Base-by-base conservation (phyloP, 345 rosid genomes). In the Citrus cavaleriei region DNA sequence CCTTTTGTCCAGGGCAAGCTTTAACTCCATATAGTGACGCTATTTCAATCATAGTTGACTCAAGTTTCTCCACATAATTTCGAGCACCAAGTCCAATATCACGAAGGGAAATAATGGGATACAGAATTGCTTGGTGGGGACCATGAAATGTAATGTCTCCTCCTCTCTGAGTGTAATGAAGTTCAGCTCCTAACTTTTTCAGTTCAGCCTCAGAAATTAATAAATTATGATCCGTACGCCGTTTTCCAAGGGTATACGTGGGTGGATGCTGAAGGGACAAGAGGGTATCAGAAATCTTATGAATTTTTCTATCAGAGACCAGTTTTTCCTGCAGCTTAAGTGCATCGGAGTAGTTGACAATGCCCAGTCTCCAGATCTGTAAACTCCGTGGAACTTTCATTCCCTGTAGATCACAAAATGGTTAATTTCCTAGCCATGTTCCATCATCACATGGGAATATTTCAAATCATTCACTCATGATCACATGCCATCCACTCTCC, bases 131-230 rank as follows among this genome's bases (percentile, higher is more conserved):
- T 82, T 92, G 99, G 84, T 58, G 89, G 16, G 97, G 99, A 72
- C 98, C 98, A 70, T 93, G 98, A 85, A 87, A 94, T 30, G 99
- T 92, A 72, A 95, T 89, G 57, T 94, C 95, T 63, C 97, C 99
- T 78, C 99, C 97, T 88, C 97, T 89, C 80, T 89, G 93, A 6
- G 99, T 95, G 77, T 94, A 90, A 74, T 94, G 91, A 81, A 94
- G 98, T 73, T 91, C 89, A 72, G 97, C 97, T 84, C 97, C 98
- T 40, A 92, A 70, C 61, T 80, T 85, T 51, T 78, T 80, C 65
- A 96, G 92, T 77, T 94, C 97, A 77, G 92, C 74, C 80, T 79
- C 78, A 37, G 94, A 81, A 35, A 95, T 78, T 68, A 95, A 84
- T 73, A 95, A 78, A 84, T 95, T 92, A 85, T 92, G 94, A 83